Evolutionary conservation across 208 protist genomes (phyloP).

Genomic region (Leishmania mexicana): DNA sequence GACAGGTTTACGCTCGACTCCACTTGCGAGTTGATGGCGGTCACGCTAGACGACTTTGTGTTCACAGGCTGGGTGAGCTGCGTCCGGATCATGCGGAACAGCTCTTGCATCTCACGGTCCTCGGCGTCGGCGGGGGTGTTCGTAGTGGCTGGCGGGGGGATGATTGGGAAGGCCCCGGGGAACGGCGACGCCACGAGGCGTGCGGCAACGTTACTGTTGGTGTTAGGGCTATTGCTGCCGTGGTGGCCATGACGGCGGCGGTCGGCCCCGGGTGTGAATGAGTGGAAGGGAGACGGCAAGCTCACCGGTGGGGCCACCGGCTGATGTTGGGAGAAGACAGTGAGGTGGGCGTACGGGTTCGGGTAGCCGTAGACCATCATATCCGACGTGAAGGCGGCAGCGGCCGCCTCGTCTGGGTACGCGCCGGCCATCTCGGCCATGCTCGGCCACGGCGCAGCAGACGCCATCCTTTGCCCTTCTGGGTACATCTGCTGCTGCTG

Average conservation of each 20-base stretch:
- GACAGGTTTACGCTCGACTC: background rate
- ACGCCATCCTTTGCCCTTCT: background rate
- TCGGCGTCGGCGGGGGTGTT: slow-evolving; percentile 30
- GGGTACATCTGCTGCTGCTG: background rate
- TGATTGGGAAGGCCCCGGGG: slow-evolving; percentile 41
- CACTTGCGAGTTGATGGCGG: background rate
- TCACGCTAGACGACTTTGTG: background rate
- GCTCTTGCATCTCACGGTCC: slow-evolving; percentile 45
- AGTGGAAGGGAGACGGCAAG: slow-evolving; percentile 12
- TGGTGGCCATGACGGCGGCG: background rate
- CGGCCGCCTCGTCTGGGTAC: slow-evolving; percentile 13
- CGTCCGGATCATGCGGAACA: slow-evolving; percentile 30
- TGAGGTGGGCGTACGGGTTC: slow-evolving; percentile 37
- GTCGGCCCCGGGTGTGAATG: slow-evolving; percentile 1
- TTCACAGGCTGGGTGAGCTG: slow-evolving; percentile 26
- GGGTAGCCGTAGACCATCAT: slow-evolving; percentile 25
- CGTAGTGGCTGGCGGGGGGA: slow-evolving; percentile 25
- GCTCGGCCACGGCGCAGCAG: background rate
- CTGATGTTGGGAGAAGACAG: slow-evolving; percentile 35
- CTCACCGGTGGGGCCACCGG: slow-evolving; percentile 29
- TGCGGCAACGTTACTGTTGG: slow-evolving; percentile 9
- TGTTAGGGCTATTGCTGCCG: background rate
- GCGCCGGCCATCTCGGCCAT: slow-evolving; percentile 2
- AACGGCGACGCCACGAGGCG: slow-evolving; percentile 39
- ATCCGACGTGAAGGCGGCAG: slow-evolving; percentile 19